These are phyloP conservation scores for Phytophthora sojae DNA, from an alignment of 352 stramenopile genomes.

Conservation along the genomic window DNA sequence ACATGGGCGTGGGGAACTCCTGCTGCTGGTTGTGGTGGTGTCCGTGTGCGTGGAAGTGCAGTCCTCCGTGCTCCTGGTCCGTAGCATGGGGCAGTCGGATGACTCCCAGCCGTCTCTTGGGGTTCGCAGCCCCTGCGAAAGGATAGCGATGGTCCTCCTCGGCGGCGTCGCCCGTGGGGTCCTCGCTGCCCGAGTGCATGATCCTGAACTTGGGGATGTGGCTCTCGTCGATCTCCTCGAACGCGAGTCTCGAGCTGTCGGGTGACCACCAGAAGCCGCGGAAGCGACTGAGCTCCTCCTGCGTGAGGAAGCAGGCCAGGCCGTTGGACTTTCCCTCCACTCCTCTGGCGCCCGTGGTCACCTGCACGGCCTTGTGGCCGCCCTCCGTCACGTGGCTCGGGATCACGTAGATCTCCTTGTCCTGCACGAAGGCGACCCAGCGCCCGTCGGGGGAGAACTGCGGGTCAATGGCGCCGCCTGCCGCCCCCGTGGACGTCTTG, in stretches of 20 bases:
- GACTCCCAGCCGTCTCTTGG: slow-evolving; percentile 88
- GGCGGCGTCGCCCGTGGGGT: slow-evolving; percentile 53
- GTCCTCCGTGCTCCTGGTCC: slow-evolving; percentile 11
- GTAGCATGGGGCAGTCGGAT: slow-evolving; percentile 31
- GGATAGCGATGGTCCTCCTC: slow-evolving; percentile 91
- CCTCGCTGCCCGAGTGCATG: slow-evolving; percentile 92
- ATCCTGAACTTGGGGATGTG: slow-evolving; percentile 95
- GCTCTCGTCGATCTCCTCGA: slow-evolving; percentile 94
- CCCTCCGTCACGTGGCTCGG: slow-evolving; percentile 49
- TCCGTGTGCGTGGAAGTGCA: slow-evolving; percentile 13
- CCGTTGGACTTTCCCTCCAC: slow-evolving; percentile 89
- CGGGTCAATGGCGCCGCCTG: slow-evolving; percentile 92
- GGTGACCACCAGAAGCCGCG: slow-evolving; percentile 97
- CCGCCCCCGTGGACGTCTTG: slow-evolving; percentile 74
- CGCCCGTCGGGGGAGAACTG: slow-evolving; percentile 93
- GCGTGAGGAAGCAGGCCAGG: slow-evolving; percentile 97
- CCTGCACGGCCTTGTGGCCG: slow-evolving; percentile 60
- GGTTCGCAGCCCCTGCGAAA: slow-evolving; percentile 95
- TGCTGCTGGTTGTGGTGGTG: not conserved
- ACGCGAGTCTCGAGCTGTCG: slow-evolving; percentile 87
- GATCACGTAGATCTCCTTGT: slow-evolving; percentile 95
- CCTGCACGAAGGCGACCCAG: slow-evolving; percentile 94
- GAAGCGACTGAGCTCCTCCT: slow-evolving; percentile 98
- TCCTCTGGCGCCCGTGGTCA: slow-evolving; percentile 80
- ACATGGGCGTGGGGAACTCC: slow-evolving; percentile 59